Evolutionary conservation across 2,329 filamentous ascomycete genomes (phyloP).

Genomic region (Nothomitra cinnamomea): DNA sequence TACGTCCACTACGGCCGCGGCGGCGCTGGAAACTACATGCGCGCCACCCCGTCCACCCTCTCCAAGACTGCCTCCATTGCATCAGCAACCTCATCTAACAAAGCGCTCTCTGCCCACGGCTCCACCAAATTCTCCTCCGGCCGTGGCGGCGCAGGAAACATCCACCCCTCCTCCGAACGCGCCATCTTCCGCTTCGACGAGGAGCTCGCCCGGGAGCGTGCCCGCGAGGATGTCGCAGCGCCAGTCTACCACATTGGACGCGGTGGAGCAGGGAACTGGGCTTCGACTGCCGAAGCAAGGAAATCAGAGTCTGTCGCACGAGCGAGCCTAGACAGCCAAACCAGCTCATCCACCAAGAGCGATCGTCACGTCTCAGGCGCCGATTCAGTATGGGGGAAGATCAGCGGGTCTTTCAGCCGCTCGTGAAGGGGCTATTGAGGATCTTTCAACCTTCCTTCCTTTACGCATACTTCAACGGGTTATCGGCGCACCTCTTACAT

Average conservation of each 20-base stretch:
- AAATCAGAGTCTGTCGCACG: neutral
- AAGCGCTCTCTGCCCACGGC: slow-evolving; percentile 26
- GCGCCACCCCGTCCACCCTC: neutral
- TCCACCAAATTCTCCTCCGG: slow-evolving; percentile 38
- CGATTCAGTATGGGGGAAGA: neutral
- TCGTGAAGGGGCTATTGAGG: neutral
- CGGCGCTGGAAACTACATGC: slow-evolving; percentile 7
- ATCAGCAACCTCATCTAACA: slow-evolving; percentile 5
- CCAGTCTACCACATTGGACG: slow-evolving; percentile 44
- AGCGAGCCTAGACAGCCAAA: neutral
- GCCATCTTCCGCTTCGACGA: slow-evolving; percentile 50
- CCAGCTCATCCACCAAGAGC: neutral
- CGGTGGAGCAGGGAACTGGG: slow-evolving; percentile 43
- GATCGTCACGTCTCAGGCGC: neutral
- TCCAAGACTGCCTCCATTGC: neutral
- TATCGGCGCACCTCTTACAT: neutral
- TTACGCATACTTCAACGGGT: neutral
- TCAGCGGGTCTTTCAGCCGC: neutral
- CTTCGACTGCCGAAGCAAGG: neutral
- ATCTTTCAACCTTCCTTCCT: neutral
- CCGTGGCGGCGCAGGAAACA: slow-evolving; percentile 51
- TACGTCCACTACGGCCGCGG: slow-evolving; percentile 7
- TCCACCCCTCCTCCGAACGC: slow-evolving; percentile 33
- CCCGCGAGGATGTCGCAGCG: slow-evolving; percentile 31
- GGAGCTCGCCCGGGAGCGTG: slow-evolving; percentile 39